phyloP scores from a whole-genome alignment of 1,139 yeast genomes.

The Nakaseomyces kungkrabaensis region DNA sequence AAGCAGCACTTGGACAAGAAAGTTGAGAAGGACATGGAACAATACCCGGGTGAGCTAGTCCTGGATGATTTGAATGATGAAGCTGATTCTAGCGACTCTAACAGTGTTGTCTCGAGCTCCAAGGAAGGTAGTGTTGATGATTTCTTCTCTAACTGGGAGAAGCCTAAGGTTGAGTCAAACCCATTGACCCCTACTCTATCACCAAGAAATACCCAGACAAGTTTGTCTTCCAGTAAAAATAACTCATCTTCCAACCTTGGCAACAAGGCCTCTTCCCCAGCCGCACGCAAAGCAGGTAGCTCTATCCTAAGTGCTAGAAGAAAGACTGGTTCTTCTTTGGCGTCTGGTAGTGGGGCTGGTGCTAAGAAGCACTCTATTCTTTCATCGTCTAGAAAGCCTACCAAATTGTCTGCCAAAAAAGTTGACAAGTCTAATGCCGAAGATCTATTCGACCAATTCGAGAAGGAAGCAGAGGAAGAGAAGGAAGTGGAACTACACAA shows the following conservation, averaged over 20 bases:
- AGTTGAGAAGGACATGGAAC: constrained; percentile 54
- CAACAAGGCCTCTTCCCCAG: constrained; percentile 8
- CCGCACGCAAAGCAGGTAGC: constrained; percentile 18
- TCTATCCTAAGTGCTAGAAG: constrained; percentile 20
- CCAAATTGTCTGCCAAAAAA: constrained; percentile 47
- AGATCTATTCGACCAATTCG: constrained; percentile 69
- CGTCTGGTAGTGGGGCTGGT: constrained; percentile 6
- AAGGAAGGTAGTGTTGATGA: constrained; percentile 56
- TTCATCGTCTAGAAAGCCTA: constrained; percentile 35
- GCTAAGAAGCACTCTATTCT: constrained; percentile 29
- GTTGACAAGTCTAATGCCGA: constrained; percentile 54
- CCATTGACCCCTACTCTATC: constrained; percentile 22
- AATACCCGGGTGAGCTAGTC: constrained; percentile 58
- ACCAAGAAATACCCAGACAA: constrained; percentile 28
- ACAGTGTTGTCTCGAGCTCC: constrained; percentile 30
- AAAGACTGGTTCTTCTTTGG: constrained; percentile 14
- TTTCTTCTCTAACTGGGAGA: constrained; percentile 86
- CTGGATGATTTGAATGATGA: constrained; percentile 38
- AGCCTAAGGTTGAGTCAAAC: constrained; percentile 38
- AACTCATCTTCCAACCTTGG: constrained; percentile 4
- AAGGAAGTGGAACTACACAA: constrained; percentile 25
- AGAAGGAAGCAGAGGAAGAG: constrained; percentile 75
- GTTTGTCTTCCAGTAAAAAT: constrained; percentile 13
- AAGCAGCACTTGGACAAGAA: constrained; percentile 66
- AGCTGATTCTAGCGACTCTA: constrained; percentile 27